These are phyloP conservation scores for Talaromyces pinophilus DNA, from an alignment of 2,329 filamentous ascomycete genomes.

Conservation along the genomic window DNA sequence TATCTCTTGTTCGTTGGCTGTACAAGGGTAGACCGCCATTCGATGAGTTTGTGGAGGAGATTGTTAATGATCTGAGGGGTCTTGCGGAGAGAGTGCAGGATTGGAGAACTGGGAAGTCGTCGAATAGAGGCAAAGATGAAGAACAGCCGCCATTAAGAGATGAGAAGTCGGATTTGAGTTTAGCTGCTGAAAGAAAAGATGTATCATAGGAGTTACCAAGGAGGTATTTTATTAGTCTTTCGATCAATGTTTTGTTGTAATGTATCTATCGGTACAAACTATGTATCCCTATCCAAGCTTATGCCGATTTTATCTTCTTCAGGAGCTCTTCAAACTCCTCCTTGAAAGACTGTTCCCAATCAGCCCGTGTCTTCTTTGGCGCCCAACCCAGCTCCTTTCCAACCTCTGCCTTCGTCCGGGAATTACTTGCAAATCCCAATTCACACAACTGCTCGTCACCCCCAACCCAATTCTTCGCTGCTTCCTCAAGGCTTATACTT, in stretches of 20 bases:
- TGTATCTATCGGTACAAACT: background rate
- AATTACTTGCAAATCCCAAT: slow-evolving; percentile 16
- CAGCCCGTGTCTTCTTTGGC: slow-evolving; percentile 12
- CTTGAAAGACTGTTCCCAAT: slow-evolving; percentile 12
- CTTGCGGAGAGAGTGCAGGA: background rate
- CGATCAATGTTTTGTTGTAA: background rate
- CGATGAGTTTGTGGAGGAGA: slow-evolving; percentile 6
- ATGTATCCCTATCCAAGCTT: background rate
- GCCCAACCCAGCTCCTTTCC: slow-evolving; percentile 13
- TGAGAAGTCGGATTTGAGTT: background rate
- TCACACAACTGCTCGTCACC: slow-evolving; percentile 12
- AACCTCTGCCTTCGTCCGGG: slow-evolving; percentile 13
- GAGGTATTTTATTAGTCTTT: background rate
- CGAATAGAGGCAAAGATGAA: slow-evolving; percentile 7
- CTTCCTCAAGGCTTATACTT: background rate
- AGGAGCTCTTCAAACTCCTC: slow-evolving; percentile 12
- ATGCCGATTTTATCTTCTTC: slow-evolving; percentile 3
- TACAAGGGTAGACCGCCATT: slow-evolving; percentile 16
- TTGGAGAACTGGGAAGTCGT: background rate
- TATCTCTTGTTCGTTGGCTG: slow-evolving; percentile 9
- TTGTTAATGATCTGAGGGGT: background rate
- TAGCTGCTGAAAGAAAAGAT: background rate
- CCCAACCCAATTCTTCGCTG: background rate
- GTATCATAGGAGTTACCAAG: background rate
- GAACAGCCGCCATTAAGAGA: background rate